Evolutionary conservation across 2,329 filamentous ascomycete genomes (phyloP).

Genomic region (Didymella glomerata): DNA sequence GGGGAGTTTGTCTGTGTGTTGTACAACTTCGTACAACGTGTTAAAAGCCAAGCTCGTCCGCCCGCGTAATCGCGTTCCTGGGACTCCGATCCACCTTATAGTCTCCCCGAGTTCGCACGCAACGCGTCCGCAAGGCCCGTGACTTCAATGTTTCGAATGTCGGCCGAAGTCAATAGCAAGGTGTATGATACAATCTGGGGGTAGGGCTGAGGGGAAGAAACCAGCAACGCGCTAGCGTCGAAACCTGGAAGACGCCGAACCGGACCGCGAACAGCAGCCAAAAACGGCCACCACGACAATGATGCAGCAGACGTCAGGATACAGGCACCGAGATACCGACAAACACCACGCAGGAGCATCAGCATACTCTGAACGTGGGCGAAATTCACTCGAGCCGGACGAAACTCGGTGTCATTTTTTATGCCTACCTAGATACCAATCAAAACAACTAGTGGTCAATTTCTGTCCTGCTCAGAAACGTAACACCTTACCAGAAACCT

Average conservation of each 20-base stretch:
- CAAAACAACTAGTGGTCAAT: too few relatives aligned
- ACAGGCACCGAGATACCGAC: background rate
- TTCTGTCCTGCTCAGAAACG: background rate
- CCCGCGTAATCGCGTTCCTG: constrained; percentile 4
- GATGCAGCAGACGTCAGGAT: background rate
- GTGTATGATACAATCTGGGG: background rate
- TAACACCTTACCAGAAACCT: background rate
- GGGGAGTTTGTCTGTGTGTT: constrained; percentile 1
- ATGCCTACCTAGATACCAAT: too few relatives aligned
- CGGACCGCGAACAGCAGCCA: background rate
- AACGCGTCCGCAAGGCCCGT: constrained; percentile 3
- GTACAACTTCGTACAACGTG: constrained; percentile 1
- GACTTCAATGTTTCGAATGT: background rate
- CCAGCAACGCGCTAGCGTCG: constrained; percentile 1
- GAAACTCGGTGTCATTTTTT: background rate
- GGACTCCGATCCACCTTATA: background rate
- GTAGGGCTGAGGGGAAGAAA: constrained; percentile 1
- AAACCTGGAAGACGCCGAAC: background rate
- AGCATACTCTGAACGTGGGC: background rate
- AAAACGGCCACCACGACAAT: background rate
- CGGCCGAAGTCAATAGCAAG: constrained; percentile 7
- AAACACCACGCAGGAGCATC: background rate
- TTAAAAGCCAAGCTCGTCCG: constrained; percentile 2
- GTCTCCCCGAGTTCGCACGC: background rate
- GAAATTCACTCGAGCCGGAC: background rate